A percentile compares a stretch with the other conserved stretches of the same genome.
These are phyloP conservation scores for Coemansia sp. DNA, from an alignment of 192 early-diverging fungal genomes.

Conservation along the genomic window DNA sequence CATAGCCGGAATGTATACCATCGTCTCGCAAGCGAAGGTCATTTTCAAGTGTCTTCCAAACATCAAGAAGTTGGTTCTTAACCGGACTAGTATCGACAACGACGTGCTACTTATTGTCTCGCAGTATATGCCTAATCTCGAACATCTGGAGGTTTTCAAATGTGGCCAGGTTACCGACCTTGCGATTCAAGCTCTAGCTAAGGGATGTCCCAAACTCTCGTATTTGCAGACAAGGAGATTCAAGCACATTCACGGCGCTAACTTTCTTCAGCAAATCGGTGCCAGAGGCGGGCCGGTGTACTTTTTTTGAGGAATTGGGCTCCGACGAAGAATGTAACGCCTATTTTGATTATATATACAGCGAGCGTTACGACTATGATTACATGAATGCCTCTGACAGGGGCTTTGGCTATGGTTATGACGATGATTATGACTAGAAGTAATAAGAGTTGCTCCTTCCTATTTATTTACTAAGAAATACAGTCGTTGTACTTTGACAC, in stretches of 20 bases:
- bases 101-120: background rate
- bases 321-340: background rate
- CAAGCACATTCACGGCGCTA: background rate
- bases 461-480: background rate
- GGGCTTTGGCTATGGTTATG: background rate
- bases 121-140: background rate
- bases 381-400: background rate
- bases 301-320: background rate
- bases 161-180: background rate
- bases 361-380: background rate
- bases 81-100: background rate
- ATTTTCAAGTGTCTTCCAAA: conserved; percentile 1
- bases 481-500: background rate
- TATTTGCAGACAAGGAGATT: background rate
- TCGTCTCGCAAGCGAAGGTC: background rate
- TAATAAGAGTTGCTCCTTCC: background rate
- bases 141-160: background rate
- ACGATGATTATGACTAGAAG: background rate
- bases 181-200: background rate
- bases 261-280: background rate
- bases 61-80: background rate
- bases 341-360: background rate
- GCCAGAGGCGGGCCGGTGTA: background rate
- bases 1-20: conserved; percentile 2
- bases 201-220: background rate